Conservation (phyloP, 768 basidiomycete species). For the Pleurotus salmoneostramineus region DNA sequence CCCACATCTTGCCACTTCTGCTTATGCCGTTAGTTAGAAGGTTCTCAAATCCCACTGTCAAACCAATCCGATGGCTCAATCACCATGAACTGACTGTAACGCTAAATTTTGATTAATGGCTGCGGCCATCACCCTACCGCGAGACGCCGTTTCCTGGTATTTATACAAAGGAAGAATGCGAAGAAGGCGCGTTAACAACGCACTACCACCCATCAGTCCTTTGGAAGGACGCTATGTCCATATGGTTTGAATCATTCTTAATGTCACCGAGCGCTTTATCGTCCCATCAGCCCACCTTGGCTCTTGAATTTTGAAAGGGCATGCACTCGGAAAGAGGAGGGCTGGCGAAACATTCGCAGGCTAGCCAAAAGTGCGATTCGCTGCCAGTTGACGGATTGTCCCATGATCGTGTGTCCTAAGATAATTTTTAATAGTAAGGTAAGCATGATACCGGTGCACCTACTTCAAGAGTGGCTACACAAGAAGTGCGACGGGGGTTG, state of each 20-base stretch:
- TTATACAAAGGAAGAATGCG: background rate
- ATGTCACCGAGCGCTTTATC: background rate
- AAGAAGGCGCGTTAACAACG: background rate
- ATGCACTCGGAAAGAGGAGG: too few species aligned
- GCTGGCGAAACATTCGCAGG: too few species aligned
- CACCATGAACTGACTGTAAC: background rate
- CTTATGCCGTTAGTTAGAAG: background rate
- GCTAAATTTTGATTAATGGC: background rate
- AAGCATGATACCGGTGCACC: too few species aligned
- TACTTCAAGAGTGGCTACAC: too few species aligned
- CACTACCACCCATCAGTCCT: background rate
- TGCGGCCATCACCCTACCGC: background rate
- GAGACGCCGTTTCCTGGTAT: background rate
- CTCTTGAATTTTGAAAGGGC: too few species aligned
- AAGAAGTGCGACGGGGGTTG: too few species aligned
- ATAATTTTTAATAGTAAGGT: too few species aligned
- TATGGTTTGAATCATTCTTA: background rate
- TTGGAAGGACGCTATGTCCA: too few species aligned
- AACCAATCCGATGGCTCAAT: background rate
- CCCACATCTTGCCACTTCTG: background rate
- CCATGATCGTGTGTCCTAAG: too few species aligned
- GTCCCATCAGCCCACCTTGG: background rate
- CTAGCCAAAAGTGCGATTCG: too few species aligned
- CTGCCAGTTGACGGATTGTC: too few species aligned
- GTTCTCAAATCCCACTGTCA: background rate